Conservation (phyloP, 805 yeast species). For the Cyberlindnera saturnus region DNA sequence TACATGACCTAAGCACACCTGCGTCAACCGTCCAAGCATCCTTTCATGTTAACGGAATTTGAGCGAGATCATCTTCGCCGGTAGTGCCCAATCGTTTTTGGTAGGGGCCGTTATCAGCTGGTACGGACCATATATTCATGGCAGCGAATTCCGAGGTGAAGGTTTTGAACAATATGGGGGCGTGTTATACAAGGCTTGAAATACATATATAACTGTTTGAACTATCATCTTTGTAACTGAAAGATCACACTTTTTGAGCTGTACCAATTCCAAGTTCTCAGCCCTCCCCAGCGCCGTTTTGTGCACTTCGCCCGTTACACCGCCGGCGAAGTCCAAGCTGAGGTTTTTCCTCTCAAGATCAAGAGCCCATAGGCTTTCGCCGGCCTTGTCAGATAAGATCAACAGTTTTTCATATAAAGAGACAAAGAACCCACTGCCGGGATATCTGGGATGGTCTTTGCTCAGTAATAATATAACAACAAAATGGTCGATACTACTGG, state of each 20-base stretch:
- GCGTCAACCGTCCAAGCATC: no score
- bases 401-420: not conserved
- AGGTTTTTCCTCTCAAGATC: not conserved
- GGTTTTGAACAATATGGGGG: no score
- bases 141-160: no score
- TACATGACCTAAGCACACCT: no score
- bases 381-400: not conserved
- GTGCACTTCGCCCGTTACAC: not conserved
- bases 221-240: no score
- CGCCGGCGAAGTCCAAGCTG: not conserved
- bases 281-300: not conserved
- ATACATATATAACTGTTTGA: no score
- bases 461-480: not conserved
- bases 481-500: constrained; percentile 34
- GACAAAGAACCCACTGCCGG: not conserved
- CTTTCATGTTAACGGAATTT: no score
- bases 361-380: not conserved
- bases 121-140: not conserved
- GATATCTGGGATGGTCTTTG: not conserved
- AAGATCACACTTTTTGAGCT: no score
- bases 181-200: no score
- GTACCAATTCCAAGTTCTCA: no score
- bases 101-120: constrained; percentile 4
- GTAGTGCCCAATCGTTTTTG: not conserved
- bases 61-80: not conserved